These are phyloP conservation scores for Chalaropsis ovoidea DNA, from an alignment of 2,329 filamentous ascomycete genomes.

Conservation along the genomic window DNA sequence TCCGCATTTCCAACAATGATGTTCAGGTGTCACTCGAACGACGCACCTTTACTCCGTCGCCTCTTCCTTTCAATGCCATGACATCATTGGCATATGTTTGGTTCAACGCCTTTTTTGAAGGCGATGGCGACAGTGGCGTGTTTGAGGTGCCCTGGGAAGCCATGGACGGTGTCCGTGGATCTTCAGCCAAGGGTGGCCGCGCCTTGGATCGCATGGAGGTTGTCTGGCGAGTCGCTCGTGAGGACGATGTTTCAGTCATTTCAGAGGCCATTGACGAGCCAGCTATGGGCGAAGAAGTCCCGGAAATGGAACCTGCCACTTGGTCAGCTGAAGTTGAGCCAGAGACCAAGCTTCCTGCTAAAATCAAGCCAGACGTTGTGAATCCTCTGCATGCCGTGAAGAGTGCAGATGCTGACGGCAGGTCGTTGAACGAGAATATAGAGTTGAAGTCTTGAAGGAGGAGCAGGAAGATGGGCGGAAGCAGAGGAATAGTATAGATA, in stretches of 20 bases:
- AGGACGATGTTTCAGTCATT: slow-evolving; percentile 26
- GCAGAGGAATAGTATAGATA: neutral
- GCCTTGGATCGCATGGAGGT: slow-evolving; percentile 76
- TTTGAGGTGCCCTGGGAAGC: slow-evolving; percentile 51
- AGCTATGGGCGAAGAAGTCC: slow-evolving; percentile 54
- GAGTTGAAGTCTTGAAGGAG: slow-evolving; percentile 16
- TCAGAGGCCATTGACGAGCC: slow-evolving; percentile 48
- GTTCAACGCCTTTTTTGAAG: slow-evolving; percentile 95
- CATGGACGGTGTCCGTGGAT: slow-evolving; percentile 94
- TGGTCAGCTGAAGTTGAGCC: slow-evolving; percentile 55
- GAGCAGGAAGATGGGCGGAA: neutral
- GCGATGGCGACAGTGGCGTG: slow-evolving; percentile 50
- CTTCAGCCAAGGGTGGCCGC: slow-evolving; percentile 65
- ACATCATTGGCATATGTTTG: slow-evolving; percentile 90
- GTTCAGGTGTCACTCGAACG: slow-evolving; percentile 85
- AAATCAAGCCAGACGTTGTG: slow-evolving; percentile 35
- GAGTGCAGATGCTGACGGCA: slow-evolving; percentile 34
- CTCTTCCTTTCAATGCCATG: slow-evolving; percentile 77
- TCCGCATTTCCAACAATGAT: slow-evolving; percentile 70
- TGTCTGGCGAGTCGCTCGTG: slow-evolving; percentile 55
- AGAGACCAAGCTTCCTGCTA: slow-evolving; percentile 36
- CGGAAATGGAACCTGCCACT: slow-evolving; percentile 59
- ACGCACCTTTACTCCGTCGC: slow-evolving; percentile 65
- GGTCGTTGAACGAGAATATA: slow-evolving; percentile 29
- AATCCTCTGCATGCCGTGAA: slow-evolving; percentile 34